phyloP scores from a whole-genome alignment of 495 filamentous ascomycete genomes.

The Glarea lozoyensis region DNA sequence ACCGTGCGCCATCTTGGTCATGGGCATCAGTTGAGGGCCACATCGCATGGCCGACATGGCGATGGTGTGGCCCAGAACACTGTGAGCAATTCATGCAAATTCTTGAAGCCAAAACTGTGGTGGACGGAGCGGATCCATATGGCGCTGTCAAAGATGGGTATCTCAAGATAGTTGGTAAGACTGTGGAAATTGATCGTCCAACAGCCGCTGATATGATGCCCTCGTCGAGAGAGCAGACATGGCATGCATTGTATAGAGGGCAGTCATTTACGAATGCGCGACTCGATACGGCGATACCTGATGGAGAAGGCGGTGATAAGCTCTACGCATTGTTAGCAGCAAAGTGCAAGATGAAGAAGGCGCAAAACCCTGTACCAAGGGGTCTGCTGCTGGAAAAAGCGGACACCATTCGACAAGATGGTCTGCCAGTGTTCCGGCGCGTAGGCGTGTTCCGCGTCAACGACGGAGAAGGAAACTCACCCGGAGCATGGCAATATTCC shows the following conservation, averaged over 20 bases:
- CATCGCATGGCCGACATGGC: conserved; percentile 7
- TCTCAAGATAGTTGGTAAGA: neutral
- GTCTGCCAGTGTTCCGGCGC: neutral
- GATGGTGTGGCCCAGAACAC: neutral
- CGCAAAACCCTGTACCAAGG: neutral
- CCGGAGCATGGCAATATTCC: too few species aligned
- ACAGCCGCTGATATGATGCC: neutral
- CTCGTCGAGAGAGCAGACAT: neutral
- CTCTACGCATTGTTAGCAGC: neutral
- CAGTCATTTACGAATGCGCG: neutral
- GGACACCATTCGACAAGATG: neutral
- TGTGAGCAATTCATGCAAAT: neutral
- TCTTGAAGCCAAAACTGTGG: neutral
- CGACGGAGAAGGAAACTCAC: too few species aligned
- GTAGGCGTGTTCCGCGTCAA: neutral
- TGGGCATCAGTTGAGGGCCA: conserved; percentile 15
- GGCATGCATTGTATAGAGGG: neutral
- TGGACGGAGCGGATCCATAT: neutral
- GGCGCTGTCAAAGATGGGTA: neutral
- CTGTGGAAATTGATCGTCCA: neutral
- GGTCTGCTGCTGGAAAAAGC: neutral
- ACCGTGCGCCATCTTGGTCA: conserved; percentile 22
- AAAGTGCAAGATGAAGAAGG: neutral
- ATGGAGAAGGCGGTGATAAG: neutral
- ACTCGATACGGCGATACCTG: neutral